phyloP scores from a whole-genome alignment of 148 eudicot genomes.

The Nyssa sinensis region DNA sequence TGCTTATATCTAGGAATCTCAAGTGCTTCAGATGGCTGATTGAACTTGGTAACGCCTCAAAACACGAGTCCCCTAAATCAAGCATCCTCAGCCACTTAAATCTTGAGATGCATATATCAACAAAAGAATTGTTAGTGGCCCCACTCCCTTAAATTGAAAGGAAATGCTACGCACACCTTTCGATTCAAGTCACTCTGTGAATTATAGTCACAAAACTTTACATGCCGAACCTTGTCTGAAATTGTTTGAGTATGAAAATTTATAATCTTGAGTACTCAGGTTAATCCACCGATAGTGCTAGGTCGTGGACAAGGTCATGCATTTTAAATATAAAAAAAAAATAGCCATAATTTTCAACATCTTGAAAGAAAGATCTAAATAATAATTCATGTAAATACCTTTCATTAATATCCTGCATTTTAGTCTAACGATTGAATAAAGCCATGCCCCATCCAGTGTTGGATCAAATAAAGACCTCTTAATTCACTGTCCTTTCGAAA shows the following conservation, averaged over 20 bases:
- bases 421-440: constrained; percentile 20
- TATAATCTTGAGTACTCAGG: background rate
- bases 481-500: too few species aligned
- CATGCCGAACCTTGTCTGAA: background rate
- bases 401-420: constrained; percentile 1
- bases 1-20: background rate
- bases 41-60: constrained; percentile 15
- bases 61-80: constrained; percentile 6
- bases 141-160: background rate
- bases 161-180: constrained; percentile 18
- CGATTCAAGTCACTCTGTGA: constrained; percentile 1
- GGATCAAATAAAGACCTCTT: too few species aligned
- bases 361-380: constrained; percentile 9
- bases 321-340: constrained; percentile 21
- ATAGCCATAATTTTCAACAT: background rate
- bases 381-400: background rate
- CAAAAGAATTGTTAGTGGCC: constrained; percentile 2
- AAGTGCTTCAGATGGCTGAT: constrained; percentile 15
- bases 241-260: background rate
- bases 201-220: background rate
- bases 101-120: background rate
- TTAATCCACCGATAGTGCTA: constrained; percentile 21
- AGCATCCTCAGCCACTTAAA: constrained; percentile 19
- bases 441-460: constrained; percentile 35
- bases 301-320: constrained; percentile 31